Evolutionary conservation across 2,329 filamentous ascomycete genomes (phyloP).

Genomic region (Seiridium unicorne): DNA sequence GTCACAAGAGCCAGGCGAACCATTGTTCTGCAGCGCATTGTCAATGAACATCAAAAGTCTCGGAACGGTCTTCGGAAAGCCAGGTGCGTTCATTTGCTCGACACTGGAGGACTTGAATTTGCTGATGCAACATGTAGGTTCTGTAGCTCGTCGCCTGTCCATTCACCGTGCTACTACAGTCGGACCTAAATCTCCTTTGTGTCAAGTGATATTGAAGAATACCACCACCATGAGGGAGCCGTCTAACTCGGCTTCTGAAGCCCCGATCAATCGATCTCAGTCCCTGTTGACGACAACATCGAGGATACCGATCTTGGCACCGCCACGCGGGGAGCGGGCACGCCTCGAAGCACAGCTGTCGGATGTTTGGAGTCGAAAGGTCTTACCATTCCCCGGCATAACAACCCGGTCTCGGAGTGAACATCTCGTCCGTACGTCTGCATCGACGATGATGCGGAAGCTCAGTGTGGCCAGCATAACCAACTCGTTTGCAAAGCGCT

Average conservation of each 20-base stretch:
- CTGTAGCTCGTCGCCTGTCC: slow-evolving; percentile 67
- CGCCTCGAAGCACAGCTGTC: slow-evolving; percentile 71
- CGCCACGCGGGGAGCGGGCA: slow-evolving; percentile 71
- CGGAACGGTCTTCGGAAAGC: slow-evolving; percentile 72
- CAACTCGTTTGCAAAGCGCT: slow-evolving; percentile 72
- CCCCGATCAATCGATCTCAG: slow-evolving; percentile 72
- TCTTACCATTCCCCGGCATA: slow-evolving; percentile 83
- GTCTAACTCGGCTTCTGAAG: slow-evolving; percentile 38
- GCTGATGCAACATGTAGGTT: slow-evolving; percentile 39
- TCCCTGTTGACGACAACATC: slow-evolving; percentile 71
- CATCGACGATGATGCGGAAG: slow-evolving; percentile 84
- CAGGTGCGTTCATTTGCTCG: slow-evolving; percentile 41
- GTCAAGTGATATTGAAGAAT: slow-evolving; percentile 83
- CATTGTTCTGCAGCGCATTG: slow-evolving; percentile 60
- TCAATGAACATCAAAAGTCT: slow-evolving; percentile 70
- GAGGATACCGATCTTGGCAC: slow-evolving; percentile 67
- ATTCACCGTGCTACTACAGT: slow-evolving; percentile 77
- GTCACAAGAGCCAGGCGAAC: slow-evolving; percentile 42
- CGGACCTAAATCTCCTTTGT: slow-evolving; percentile 64
- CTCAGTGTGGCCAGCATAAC: slow-evolving; percentile 80
- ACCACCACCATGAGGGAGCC: slow-evolving; percentile 67
- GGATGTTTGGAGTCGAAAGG: slow-evolving; percentile 82
- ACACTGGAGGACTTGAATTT: neutral
- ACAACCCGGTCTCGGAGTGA: slow-evolving; percentile 62
- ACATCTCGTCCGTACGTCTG: slow-evolving; percentile 72